Evolutionary conservation across 306 rosid species (phyloP), one percentile per base, ranked within the genome.

Genomic region (Pachyrhizus erosus): DNA sequence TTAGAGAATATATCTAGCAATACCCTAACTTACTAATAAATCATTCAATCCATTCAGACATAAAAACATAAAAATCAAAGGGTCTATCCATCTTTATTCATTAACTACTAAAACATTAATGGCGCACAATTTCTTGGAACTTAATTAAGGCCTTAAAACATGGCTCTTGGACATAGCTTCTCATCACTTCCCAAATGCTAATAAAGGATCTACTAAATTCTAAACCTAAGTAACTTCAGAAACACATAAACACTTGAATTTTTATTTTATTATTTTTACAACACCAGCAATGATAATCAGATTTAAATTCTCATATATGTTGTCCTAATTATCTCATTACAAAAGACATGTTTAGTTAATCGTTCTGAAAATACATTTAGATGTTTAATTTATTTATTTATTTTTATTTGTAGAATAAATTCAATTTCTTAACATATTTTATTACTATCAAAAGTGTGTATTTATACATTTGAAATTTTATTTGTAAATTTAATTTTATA

Each of bases 191-290:
- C 61, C 17, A 55, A 54, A 61, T 45, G 4, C 17, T 15, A 20
- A 20, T 6, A 37, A 40, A 48, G 42, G 42, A 18, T n/a, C n/a
- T n/a, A 40, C 29, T 33, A 40, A 48, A 5, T 58, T 68, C 2
- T 58, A 58, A 2, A 3, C 34, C 33, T 2, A 70, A 54, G 29
- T 78, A 70, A 76, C 69, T 77, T 76, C 64, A 14, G 77, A 14
- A 17, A 12, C 77, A 75, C 76, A 79, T 20, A 70, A 70, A 80
- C 11, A 72, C 31, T 43, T 52, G 60, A 75, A 70, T 73, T 2
- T 2, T n/a, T n/a, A n/a, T n/a, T n/a, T n/a, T n/a, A n/a, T n/a
- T n/a, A n/a, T n/a, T n/a, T n/a, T n/a, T n/a, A n/a, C n/a, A n/a
- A n/a, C n/a, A n/a, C n/a, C n/a, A n/a, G n/a, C n/a, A n/a, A n/a